Evolutionary conservation across 768 basidiomycete species (phyloP).

Genomic region (Calocybe cyanea): DNA sequence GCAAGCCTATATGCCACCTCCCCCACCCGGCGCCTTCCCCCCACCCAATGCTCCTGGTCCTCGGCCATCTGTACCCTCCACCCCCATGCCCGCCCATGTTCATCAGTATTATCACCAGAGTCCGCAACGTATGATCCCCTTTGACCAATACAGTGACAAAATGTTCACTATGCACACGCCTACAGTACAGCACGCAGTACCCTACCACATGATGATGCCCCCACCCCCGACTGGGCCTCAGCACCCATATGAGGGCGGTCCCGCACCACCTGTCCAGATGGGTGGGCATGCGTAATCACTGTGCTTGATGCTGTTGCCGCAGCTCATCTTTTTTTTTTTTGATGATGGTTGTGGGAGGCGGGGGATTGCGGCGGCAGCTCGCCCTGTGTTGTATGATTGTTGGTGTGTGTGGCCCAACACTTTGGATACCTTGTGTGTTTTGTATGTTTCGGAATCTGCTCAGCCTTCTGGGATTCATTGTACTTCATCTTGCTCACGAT

Average conservation of each 20-base stretch:
- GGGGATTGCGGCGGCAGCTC: background rate
- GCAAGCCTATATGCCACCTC: constrained; percentile 75
- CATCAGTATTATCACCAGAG: constrained; percentile 89
- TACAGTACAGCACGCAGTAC: constrained; percentile 80
- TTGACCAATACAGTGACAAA: constrained; percentile 19
- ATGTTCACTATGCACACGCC: constrained; percentile 25
- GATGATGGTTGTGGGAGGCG: constrained; percentile 6
- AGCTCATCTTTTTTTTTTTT: constrained; percentile 1
- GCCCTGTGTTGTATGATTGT: background rate
- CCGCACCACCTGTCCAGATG: constrained; percentile 71
- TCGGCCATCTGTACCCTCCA: constrained; percentile 88
- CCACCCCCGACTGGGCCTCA: constrained; percentile 66
- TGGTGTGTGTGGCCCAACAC: background rate
- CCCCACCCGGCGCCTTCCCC: constrained; percentile 66
- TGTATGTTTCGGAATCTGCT: constrained; percentile 12
- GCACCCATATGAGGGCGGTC: constrained; percentile 71
- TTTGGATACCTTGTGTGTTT: constrained; percentile 22
- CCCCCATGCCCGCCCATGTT: constrained; percentile 82
- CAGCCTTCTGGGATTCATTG: constrained; percentile 14
- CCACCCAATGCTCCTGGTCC: constrained; percentile 77
- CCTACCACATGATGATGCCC: constrained; percentile 92
- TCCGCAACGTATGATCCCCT: constrained; percentile 62
- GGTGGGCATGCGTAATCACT: constrained; percentile 62
- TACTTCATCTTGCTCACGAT: constrained; percentile 17
- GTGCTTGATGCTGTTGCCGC: background rate